phyloP scores from a whole-genome alignment of 1,284 basidiomycete genomes.

The Microstroma glucosiphilum region DNA sequence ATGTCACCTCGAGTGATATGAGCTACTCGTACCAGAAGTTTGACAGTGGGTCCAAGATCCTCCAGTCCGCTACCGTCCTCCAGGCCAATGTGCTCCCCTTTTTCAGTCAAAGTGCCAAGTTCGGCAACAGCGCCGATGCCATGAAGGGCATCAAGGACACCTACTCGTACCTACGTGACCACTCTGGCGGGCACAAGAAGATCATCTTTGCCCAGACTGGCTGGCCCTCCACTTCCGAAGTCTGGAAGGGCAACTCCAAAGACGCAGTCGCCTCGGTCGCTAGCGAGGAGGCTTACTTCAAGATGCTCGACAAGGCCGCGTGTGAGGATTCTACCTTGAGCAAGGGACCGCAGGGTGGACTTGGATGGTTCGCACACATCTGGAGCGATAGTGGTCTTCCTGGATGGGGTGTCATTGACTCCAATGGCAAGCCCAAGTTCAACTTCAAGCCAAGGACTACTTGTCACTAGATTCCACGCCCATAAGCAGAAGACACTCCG shows the following conservation, averaged over 20 bases:
- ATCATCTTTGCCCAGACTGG: slow-evolving; percentile 52
- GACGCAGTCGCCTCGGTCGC: slow-evolving; percentile 28
- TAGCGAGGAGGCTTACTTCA: slow-evolving; percentile 52
- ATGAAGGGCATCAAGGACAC: slow-evolving; percentile 57
- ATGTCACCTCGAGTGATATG: slow-evolving; percentile 62
- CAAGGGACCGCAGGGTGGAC: slow-evolving; percentile 36
- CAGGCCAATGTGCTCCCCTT: slow-evolving; percentile 68
- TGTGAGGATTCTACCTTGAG: slow-evolving; percentile 19
- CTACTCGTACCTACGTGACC: slow-evolving; percentile 58
- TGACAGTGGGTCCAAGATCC: slow-evolving; percentile 55
- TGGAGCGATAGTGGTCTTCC: slow-evolving; percentile 36
- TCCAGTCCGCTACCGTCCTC: slow-evolving; percentile 63
- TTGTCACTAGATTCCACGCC: neutral
- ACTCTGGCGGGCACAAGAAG: slow-evolving; percentile 53
- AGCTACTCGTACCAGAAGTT: slow-evolving; percentile 57
- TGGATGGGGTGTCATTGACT: slow-evolving; percentile 1
- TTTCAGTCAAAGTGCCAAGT: slow-evolving; percentile 61
- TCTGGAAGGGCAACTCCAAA: slow-evolving; percentile 28
- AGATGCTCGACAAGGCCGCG: slow-evolving; percentile 25
- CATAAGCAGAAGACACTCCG: too few species aligned
- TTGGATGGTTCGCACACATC: slow-evolving; percentile 74
- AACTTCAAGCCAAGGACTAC: slow-evolving; percentile 3
- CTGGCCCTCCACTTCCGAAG: slow-evolving; percentile 33
- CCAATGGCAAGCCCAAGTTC: neutral
- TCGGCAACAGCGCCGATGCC: slow-evolving; percentile 63